Evolutionary conservation across 306 rosid genomes (phyloP).

Genomic region (Begonia masoniana): DNA sequence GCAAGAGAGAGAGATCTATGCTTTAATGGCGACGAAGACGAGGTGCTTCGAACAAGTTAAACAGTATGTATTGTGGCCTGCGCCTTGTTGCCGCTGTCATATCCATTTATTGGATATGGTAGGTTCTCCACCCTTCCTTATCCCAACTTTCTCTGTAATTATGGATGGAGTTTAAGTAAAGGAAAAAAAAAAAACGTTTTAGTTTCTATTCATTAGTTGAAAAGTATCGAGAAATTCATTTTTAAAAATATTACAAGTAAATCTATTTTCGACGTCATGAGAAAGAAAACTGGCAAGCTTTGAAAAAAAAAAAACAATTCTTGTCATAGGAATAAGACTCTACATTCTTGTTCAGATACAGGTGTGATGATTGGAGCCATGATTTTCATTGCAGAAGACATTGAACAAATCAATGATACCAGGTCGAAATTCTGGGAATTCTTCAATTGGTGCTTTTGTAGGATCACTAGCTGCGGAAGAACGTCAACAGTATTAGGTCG

Average conservation of each 20-base stretch:
- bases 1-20: neutral
- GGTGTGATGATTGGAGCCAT: slow-evolving; percentile 97
- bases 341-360: slow-evolving; percentile 29
- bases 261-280: no score
- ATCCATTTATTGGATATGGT: slow-evolving; percentile 46
- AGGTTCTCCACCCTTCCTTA: neutral
- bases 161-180: no score
- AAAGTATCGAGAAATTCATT: no score
- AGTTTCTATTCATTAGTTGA: no score
- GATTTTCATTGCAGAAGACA: slow-evolving; percentile 71
- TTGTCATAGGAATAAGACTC: neutral
- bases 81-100: slow-evolving; percentile 39
- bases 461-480: slow-evolving; percentile 68
- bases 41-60: slow-evolving; percentile 15
- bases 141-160: neutral
- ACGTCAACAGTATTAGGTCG: slow-evolving; percentile 70
- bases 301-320: no score
- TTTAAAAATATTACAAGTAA: no score
- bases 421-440: slow-evolving; percentile 65
- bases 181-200: no score
- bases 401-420: slow-evolving; percentile 49
- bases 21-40: slow-evolving; percentile 6
- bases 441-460: slow-evolving; percentile 51
- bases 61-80: slow-evolving; percentile 44
- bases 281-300: no score